Evolutionary conservation across 208 protist species (phyloP), one percentile per base, ranked within the genome.

Genomic region (Porcisia deanei): DNA sequence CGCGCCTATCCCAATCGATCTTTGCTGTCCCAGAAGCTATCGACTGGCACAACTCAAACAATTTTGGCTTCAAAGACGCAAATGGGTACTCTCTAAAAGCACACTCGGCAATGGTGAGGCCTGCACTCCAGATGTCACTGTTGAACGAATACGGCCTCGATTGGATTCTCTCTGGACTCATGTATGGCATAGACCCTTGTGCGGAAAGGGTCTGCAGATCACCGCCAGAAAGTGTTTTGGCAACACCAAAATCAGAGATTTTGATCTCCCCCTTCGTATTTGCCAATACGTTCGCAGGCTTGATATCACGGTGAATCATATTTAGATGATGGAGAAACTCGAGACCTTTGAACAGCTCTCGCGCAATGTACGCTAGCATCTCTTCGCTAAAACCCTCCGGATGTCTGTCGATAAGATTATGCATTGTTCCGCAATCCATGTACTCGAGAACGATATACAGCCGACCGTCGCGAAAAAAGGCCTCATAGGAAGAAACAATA

Each of bases 231-330:
- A 96, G 93, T 16, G 79, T 94, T 71, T 94, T 95, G 18, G 97
- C 96, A 0, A 99, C 92, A 22, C 98, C 98, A 87, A 99, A 99
- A 82, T 99, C 98, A 10, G 95, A 97, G 16, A 99, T 95, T 85
- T 99, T 99, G 22, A 99, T 90, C 37, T 97, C 85, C 61, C 98
- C 98, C 18, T 97, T 93, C 9, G 87, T 91, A 85, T 99, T 99
- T 47, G 98, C 88, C 22, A 99, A 85, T 30, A 99, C 87, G 82
- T 99, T 99, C 34, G 92, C 94, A 18, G 98, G 99, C 75, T 99
- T 99, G 55, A 99, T 92, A 68, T 99, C 98, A 41, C 98, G 87
- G 77, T 99, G 98, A 79, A 99, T 92, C 81, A 97, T 90, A 53
- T 95, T 96, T 14, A 88, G 81, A 37, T 81, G 79, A 77, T 98